Percentiles rank a stretch among this genome's conserved stretches.
Evolutionary conservation across 2,329 filamentous ascomycete genomes (phyloP).

Genomic region (Orbilia brochopaga): DNA sequence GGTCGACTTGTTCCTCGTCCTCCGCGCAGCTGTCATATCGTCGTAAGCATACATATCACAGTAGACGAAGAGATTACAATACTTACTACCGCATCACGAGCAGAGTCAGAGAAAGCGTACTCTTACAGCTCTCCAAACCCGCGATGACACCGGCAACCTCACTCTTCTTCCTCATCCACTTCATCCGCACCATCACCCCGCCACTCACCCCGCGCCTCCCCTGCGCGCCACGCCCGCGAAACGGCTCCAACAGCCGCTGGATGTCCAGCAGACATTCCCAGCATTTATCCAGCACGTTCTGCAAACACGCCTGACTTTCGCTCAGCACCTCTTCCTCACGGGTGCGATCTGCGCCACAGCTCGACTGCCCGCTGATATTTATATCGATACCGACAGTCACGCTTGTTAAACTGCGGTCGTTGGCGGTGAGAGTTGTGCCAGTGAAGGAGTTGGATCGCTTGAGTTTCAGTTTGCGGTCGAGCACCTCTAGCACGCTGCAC

Average conservation of each 20-base stretch:
- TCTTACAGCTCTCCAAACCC: slow-evolving; percentile 47
- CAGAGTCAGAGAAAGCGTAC: slow-evolving; percentile 40
- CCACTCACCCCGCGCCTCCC: not conserved
- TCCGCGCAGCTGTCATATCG: slow-evolving; percentile 25
- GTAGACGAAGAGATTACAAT: not conserved
- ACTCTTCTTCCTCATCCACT: slow-evolving; percentile 50
- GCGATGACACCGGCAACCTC: slow-evolving; percentile 31
- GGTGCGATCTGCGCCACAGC: not conserved
- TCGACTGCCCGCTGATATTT: slow-evolving; percentile 1
- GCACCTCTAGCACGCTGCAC: slow-evolving; percentile 36
- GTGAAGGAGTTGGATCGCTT: slow-evolving; percentile 20
- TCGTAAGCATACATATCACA: not conserved
- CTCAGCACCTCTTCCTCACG: slow-evolving; percentile 34
- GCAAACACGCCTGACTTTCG: slow-evolving; percentile 43
- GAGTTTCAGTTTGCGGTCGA: slow-evolving; percentile 31
- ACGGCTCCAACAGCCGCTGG: slow-evolving; percentile 40
- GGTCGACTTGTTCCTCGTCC: slow-evolving; percentile 27
- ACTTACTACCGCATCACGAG: slow-evolving; percentile 49
- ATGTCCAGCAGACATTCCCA: slow-evolving; percentile 45
- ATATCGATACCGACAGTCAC: too few species aligned
- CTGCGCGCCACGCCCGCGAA: not conserved
- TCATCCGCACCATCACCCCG: slow-evolving; percentile 29
- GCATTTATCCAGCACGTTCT: slow-evolving; percentile 48
- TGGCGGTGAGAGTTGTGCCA: too few species aligned
- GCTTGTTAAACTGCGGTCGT: too few species aligned